Base-by-base conservation (phyloP, 2,329 filamentous ascomycete species). In the Scedosporium boydii region DNA sequence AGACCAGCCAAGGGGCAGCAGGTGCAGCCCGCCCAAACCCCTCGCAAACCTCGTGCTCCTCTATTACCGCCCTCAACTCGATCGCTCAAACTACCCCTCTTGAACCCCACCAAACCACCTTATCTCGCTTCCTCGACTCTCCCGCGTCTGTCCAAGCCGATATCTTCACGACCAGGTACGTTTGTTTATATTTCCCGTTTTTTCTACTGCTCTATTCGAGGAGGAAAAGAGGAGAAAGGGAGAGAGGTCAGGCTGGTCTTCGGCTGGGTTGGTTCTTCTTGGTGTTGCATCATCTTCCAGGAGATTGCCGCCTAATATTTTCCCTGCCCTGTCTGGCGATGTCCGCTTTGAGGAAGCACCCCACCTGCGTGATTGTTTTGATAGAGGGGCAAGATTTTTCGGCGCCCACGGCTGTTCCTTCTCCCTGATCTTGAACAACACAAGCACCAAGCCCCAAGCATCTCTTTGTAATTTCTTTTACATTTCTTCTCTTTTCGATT, bases 321-420 rank as follows among this genome's bases (percentile, higher is more conserved):
- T 55, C 6, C 51, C 23, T 55, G 12, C 23, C 51, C 21, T 23
- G 23, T 55, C 51, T 26, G 51, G 51, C 23, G 51, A 55, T 55
- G 51, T 18, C 51, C 51, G 12, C 23, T 23, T 55, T 27, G 51
- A 55, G 21, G 51, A 55, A 55, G 51, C 51, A 55, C 51, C 51
- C 51, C 51, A 55, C 51, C 51, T 55, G 51, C 21, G 18, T 55
- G 51, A 55, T 55, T 55, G 51, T 55, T 55, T 55, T 55, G 51
- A 55, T 55, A 27, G 51, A 23, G 51, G 51, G 51, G 51, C 51
- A 55, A 55, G 51, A 55, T 55, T 55, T 55, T 55, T 55, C 51
- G 12, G 18, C 51, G 18, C 51, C 51, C 12, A 14, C 18, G 51
- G 18, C 21, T 55, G 18, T 23, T 23, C 21, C 51, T 53, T 26